Evolutionary conservation across 768 basidiomycete genomes (phyloP).

Genomic region (Phanerochaete sordida): DNA sequence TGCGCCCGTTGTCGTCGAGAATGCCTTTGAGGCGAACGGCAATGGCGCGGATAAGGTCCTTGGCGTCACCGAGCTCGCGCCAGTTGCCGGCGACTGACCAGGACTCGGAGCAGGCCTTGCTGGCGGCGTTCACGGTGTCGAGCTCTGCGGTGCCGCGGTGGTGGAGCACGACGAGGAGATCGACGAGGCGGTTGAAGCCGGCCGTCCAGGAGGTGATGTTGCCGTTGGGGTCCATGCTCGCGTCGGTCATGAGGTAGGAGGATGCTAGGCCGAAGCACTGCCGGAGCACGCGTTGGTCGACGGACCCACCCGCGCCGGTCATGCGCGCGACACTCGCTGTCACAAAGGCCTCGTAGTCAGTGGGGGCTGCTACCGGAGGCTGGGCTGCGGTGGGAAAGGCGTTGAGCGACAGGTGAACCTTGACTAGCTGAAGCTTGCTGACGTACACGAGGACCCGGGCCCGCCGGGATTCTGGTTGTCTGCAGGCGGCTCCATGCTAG

Average conservation of each 20-base stretch:
- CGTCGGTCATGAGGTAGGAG: slow-evolving; percentile 77
- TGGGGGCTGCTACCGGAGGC: slow-evolving; percentile 18
- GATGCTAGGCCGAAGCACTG: slow-evolving; percentile 68
- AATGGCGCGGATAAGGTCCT: slow-evolving; percentile 56
- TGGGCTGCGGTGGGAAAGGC: not conserved
- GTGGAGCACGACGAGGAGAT: slow-evolving; percentile 72
- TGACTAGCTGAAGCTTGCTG: not conserved
- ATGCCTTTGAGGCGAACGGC: slow-evolving; percentile 57
- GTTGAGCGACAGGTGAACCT: not conserved
- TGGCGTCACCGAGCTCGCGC: slow-evolving; percentile 61
- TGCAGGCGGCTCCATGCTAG: not conserved
- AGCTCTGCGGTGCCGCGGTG: slow-evolving; percentile 62
- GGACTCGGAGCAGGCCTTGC: slow-evolving; percentile 73
- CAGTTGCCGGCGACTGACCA: slow-evolving; percentile 72
- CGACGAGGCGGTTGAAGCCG: slow-evolving; percentile 68
- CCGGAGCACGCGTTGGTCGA: slow-evolving; percentile 57
- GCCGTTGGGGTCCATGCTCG: slow-evolving; percentile 52
- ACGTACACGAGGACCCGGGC: not conserved
- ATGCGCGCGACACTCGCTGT: slow-evolving; percentile 50
- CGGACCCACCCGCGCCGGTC: slow-evolving; percentile 37
- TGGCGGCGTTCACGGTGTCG: slow-evolving; percentile 72
- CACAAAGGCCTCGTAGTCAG: slow-evolving; percentile 62
- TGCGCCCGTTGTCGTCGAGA: slow-evolving; percentile 52
- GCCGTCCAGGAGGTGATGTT: slow-evolving; percentile 62
- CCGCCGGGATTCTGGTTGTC: not conserved